Evolutionary conservation across 768 basidiomycete species (phyloP).

Genomic region (Strobilomyces dryophilus): DNA sequence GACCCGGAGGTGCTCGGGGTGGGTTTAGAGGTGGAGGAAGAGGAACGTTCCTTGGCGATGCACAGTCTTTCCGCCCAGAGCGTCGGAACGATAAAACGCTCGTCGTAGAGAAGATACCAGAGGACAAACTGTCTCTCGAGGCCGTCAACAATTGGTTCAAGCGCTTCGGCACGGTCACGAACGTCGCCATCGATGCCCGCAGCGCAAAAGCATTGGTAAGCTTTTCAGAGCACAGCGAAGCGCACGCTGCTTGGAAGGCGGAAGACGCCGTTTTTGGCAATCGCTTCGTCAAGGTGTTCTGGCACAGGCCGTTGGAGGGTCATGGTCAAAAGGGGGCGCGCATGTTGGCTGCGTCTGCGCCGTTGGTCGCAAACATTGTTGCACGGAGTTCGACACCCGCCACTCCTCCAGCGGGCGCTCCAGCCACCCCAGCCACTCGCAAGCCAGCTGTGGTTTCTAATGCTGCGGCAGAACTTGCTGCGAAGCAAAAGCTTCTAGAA

Average conservation of each 20-base stretch:
- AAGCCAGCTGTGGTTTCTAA: slow-evolving; percentile 36
- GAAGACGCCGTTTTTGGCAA: slow-evolving; percentile 95
- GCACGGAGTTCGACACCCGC: slow-evolving; percentile 48
- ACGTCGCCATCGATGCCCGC: slow-evolving; percentile 79
- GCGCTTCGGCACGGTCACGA: slow-evolving; percentile 87
- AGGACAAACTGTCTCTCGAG: slow-evolving; percentile 72
- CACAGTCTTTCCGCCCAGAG: slow-evolving; percentile 62
- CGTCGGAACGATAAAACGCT: slow-evolving; percentile 74
- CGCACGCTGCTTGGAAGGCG: slow-evolving; percentile 85
- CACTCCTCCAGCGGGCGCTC: slow-evolving; percentile 28
- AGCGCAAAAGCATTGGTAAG: slow-evolving; percentile 82
- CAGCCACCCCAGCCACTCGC: slow-evolving; percentile 27
- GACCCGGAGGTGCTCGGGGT: slow-evolving; percentile 39
- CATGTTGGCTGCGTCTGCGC: slow-evolving; percentile 78
- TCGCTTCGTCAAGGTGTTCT: slow-evolving; percentile 92
- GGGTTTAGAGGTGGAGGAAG: slow-evolving; percentile 45
- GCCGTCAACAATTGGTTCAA: slow-evolving; percentile 87
- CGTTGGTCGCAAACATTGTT: slow-evolving; percentile 62
- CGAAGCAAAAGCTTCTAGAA: slow-evolving; percentile 72
- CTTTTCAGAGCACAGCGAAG: slow-evolving; percentile 79
- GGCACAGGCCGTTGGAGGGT: slow-evolving; percentile 92
- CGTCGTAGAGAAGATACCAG: slow-evolving; percentile 92
- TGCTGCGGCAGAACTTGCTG: slow-evolving; percentile 53
- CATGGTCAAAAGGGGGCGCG: slow-evolving; percentile 77
- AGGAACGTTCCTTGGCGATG: slow-evolving; percentile 63